Percentiles rank a stretch among this genome's conserved stretches.
Evolutionary conservation across 345 rosid genomes (phyloP).

Genomic region (Brassica cretica): DNA sequence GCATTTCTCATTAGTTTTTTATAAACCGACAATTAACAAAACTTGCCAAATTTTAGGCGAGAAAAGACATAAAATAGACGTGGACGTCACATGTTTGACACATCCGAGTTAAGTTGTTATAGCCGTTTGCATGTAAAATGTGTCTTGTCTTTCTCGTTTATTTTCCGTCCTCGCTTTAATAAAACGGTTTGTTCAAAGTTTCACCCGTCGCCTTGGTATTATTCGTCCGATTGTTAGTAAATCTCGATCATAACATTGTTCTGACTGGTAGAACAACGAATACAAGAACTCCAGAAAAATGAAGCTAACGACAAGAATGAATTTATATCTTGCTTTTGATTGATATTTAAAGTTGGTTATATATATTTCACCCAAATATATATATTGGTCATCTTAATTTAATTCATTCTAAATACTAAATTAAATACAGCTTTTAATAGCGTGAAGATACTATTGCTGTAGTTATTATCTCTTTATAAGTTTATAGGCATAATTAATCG

Average conservation of each 20-base stretch:
- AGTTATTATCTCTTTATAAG: neutral
- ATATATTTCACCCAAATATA: neutral
- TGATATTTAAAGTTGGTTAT: neutral
- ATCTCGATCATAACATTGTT: neutral
- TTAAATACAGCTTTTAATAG: neutral
- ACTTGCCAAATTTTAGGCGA: constrained; percentile 29
- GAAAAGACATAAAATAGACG: constrained; percentile 34
- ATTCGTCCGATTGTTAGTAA: neutral
- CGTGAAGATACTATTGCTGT: neutral
- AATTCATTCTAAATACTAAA: neutral
- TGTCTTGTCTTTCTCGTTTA: constrained; percentile 14
- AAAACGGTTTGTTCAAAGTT: neutral
- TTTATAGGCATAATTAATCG: constrained; percentile 10
- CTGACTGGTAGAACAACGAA: neutral
- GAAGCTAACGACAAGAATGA: neutral
- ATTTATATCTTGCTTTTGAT: neutral
- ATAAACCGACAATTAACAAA: constrained; percentile 32
- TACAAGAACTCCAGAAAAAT: neutral
- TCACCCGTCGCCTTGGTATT: neutral
- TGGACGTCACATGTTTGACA: constrained; percentile 41
- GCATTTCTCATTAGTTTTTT: constrained; percentile 20
- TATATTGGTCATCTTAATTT: neutral
- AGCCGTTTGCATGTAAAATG: constrained; percentile 37
- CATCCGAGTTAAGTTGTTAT: constrained; percentile 26
- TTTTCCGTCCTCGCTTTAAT: constrained; percentile 8